Evolutionary conservation across 441 rosid genomes (phyloP).

Genomic region (Populus hybrid): DNA sequence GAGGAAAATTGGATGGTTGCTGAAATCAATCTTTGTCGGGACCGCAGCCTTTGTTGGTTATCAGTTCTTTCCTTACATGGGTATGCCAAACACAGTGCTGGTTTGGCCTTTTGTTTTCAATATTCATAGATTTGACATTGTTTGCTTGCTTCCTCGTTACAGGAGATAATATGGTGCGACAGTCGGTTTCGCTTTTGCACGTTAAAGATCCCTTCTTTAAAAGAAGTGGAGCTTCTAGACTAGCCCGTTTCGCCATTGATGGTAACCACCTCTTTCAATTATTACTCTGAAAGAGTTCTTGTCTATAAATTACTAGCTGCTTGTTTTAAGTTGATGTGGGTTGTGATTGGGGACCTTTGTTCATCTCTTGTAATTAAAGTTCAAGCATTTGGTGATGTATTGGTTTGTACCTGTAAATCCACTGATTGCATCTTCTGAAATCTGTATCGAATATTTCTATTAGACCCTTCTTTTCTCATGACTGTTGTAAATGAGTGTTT

Average conservation of each 20-base stretch:
- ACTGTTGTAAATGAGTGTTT: no score
- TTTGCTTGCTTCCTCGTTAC: conserved; percentile 9
- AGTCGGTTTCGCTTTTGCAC: conserved; percentile 81
- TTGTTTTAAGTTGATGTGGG: background rate
- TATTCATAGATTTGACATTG: background rate
- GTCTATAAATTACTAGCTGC: background rate
- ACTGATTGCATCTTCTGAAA: no score
- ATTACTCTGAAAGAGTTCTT: background rate
- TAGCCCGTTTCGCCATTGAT: conserved; percentile 76
- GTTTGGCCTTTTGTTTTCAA: background rate
- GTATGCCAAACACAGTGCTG: conserved; percentile 30
- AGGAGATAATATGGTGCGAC: conserved; percentile 88
- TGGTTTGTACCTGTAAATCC: no score
- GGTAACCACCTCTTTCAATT: conserved; percentile 34
- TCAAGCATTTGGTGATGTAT: no score
- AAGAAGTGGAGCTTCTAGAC: conserved; percentile 87
- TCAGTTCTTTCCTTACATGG: conserved; percentile 87
- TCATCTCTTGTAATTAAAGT: background rate
- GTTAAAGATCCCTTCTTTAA: conserved; percentile 92
- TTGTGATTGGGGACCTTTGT: no score
- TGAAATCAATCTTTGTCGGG: conserved; percentile 78
- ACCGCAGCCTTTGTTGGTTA: conserved; percentile 68
- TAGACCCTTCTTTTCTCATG: no score
- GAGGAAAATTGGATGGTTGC: conserved; percentile 82
- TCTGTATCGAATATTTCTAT: no score